Conservation (phyloP, 1,284 basidiomycete genomes). For the Athelia sp. region DNA sequence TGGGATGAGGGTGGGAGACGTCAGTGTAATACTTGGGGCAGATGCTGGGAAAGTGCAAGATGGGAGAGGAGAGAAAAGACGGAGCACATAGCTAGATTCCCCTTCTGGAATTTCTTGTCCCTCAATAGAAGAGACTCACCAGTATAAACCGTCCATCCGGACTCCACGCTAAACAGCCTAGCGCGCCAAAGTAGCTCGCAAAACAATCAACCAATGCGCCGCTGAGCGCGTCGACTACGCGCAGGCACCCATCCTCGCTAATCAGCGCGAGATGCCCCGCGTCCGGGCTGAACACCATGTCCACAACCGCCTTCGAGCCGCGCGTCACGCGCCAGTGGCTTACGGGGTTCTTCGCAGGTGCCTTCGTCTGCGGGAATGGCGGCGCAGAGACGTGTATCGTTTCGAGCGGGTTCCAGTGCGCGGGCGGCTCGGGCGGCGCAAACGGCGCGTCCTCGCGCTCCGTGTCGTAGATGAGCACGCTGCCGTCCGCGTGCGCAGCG, state of each 20-base stretch:
- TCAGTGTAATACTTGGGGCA: too few relatives aligned
- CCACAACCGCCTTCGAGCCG: constrained; percentile 54
- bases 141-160: constrained; percentile 92
- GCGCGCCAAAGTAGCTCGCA: constrained; percentile 86
- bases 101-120: too few relatives aligned
- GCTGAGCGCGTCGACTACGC: constrained; percentile 81
- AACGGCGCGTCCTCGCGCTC: constrained; percentile 84
- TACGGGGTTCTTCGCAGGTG: constrained; percentile 75
- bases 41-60: too few relatives aligned
- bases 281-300: constrained; percentile 88
- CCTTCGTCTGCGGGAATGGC: constrained; percentile 62
- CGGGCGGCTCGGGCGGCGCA: constrained; percentile 44
- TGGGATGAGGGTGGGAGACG: too few relatives aligned
- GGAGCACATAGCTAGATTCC: too few relatives aligned
- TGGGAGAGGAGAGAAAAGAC: too few relatives aligned
- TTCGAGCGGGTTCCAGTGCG: constrained; percentile 70
- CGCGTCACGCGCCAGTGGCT: constrained; percentile 78
- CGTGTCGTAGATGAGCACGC: constrained; percentile 84
- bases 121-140: constrained; percentile 45
- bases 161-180: constrained; percentile 91
- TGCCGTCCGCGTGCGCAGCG: constrained; percentile 88
- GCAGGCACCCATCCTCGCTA: constrained; percentile 84
- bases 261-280: constrained; percentile 82
- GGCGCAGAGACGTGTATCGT: constrained; percentile 78
- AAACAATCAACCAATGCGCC: constrained; percentile 89